Base-by-base conservation (phyloP, 73 alveolate genomes). In the Urostyla sp. region DNA sequence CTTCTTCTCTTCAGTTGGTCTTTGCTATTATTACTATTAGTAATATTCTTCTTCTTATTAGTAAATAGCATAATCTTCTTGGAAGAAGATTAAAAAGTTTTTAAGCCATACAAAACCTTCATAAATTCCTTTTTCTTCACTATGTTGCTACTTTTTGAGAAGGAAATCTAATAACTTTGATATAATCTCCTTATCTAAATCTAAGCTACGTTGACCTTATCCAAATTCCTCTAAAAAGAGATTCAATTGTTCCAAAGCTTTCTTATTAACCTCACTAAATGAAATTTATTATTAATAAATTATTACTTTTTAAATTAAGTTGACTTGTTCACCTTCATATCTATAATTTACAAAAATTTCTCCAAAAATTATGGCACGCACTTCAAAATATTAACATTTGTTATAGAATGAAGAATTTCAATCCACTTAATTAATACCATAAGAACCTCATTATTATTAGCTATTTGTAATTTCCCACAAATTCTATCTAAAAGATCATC, bases 331-430 rank as follows among this genome's bases (percentile, higher is more conserved):
- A n/a, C n/a, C n/a, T n/a, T n/a, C n/a, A n/a, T 40, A 26, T 74
- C 85, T 40, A 85, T 43, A 36, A 60, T 85, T 7, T 40, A 35
- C 6, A 85, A 53, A 30, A 85, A 63, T 36, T 75, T 30, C 36
- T 85, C 93, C 53, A 85, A 37, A 49, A 85, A 85, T 56, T 59
- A 35, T 15, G 93, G 93, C 0, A 85, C 80, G 46, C 87, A 60
- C 43, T 75, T 60, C 26, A 85, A 56, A 28, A 85, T 85, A 52
- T 85, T 84, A 5, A 85, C 93, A 44, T 85, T 85, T 0, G 85
- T 50, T 31, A 85, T 85, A 3, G 93, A 85, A 40, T 75, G 75
- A 5, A 85, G 84, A 1, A 67, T 58, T 44, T 85, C 93, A 2
- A 85, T 61, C 93, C 93, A 85, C 36, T 67, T 85, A 18, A 85